Conservation (phyloP, 2,329 filamentous ascomycete species). For the Fusarium nematophilum region DNA sequence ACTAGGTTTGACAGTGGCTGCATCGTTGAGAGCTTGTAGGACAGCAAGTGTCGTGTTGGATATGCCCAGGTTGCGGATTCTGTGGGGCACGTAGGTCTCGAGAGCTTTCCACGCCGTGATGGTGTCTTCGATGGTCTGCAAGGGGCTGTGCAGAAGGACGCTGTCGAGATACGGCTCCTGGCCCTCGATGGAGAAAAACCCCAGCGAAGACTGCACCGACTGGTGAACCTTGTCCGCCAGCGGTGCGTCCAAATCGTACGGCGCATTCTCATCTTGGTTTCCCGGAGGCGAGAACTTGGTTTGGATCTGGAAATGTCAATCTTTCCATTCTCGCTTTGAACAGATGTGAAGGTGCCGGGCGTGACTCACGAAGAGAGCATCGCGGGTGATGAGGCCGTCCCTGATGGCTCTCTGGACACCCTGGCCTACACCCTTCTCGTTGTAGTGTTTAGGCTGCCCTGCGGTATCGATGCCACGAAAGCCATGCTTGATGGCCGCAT, state of each 20-base stretch:
- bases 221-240: constrained; percentile 73
- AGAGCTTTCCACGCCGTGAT: constrained; percentile 74
- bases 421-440: constrained; percentile 75
- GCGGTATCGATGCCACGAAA: constrained; percentile 83
- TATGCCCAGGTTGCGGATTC: constrained; percentile 76
- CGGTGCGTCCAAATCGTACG: constrained; percentile 69
- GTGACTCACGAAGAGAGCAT: constrained; percentile 70
- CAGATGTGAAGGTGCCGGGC: not conserved
- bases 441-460: constrained; percentile 82
- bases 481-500: constrained; percentile 73
- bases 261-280: constrained; percentile 70
- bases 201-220: constrained; percentile 75
- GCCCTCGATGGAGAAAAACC: constrained; percentile 64
- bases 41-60: constrained; percentile 75
- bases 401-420: constrained; percentile 72
- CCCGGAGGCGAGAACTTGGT: constrained; percentile 81
- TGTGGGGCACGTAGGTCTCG: constrained; percentile 72
- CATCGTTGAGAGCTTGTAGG: constrained; percentile 63
- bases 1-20: constrained; percentile 56
- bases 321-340: not conserved
- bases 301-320: constrained; percentile 67
- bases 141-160: constrained; percentile 77
- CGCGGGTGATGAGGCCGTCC: constrained; percentile 65
- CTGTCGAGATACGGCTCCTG: constrained; percentile 70
- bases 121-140: constrained; percentile 59